Conservation (phyloP, 2,329 filamentous ascomycete species). For the Calonectria ilicicola region DNA sequence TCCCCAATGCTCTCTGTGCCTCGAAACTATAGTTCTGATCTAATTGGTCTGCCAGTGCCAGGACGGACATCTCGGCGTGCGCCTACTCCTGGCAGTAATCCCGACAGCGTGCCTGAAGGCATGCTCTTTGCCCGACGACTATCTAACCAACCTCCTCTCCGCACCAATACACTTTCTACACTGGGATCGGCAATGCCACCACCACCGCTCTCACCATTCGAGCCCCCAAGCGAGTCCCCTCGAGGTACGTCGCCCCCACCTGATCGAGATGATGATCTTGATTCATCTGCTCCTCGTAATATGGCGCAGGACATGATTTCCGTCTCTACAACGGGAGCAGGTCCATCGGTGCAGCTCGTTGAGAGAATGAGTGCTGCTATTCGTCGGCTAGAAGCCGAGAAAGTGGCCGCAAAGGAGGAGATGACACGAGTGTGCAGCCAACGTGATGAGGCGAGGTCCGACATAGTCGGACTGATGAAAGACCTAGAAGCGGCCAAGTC, state of each 20-base stretch:
- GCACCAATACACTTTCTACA: slow-evolving; percentile 55
- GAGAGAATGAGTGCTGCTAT: slow-evolving; percentile 96
- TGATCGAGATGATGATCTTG: slow-evolving; percentile 64
- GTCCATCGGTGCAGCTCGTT: slow-evolving; percentile 93
- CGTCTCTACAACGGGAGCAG: slow-evolving; percentile 88
- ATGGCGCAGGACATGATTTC: slow-evolving; percentile 88
- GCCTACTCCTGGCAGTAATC: slow-evolving; percentile 62
- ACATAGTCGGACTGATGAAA: slow-evolving; percentile 91
- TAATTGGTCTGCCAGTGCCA: slow-evolving; percentile 59
- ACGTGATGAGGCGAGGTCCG: slow-evolving; percentile 89
- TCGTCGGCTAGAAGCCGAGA: slow-evolving; percentile 90
- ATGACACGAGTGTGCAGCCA: slow-evolving; percentile 83
- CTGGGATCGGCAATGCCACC: slow-evolving; percentile 50
- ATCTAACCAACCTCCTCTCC: slow-evolving; percentile 60
- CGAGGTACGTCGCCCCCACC: slow-evolving; percentile 55
- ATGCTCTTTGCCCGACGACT: slow-evolving; percentile 59
- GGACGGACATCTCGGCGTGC: slow-evolving; percentile 46
- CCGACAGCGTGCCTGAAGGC: slow-evolving; percentile 53
- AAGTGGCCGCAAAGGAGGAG: slow-evolving; percentile 89
- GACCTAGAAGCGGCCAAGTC: slow-evolving; percentile 80
- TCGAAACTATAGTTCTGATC: slow-evolving; percentile 67
- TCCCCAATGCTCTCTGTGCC: slow-evolving; percentile 65
- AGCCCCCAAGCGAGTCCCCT: slow-evolving; percentile 51
- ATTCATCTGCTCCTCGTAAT: slow-evolving; percentile 71
- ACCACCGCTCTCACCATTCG: slow-evolving; percentile 62